These are phyloP conservation scores for Picocystis sp. DNA, from an alignment of 163 green algal species.

Conservation along the genomic window DNA sequence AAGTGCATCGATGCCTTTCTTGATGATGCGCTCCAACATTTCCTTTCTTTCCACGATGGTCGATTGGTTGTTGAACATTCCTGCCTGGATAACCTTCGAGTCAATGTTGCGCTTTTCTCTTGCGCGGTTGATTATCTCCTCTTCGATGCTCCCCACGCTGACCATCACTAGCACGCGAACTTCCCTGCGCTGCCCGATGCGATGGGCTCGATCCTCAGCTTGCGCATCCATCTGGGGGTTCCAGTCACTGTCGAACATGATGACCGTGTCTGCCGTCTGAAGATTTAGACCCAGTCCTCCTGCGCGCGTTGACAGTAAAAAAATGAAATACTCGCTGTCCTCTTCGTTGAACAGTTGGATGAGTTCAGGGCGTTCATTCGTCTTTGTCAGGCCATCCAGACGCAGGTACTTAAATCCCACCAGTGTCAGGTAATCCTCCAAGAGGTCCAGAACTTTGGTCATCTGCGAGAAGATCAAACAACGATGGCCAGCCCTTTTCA, in stretches of 20 bases:
- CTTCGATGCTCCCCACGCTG: constrained; percentile 27
- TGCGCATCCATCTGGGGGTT: constrained; percentile 41
- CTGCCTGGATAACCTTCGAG: constrained; percentile 30
- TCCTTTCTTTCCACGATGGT: constrained; percentile 18
- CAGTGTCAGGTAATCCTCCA: constrained; percentile 19
- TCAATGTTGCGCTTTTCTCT: constrained; percentile 25
- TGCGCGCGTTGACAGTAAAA: constrained; percentile 25
- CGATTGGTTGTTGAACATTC: constrained; percentile 19
- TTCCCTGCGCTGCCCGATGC: constrained; percentile 26
- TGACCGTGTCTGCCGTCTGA: constrained; percentile 31
- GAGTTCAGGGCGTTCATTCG: constrained; percentile 19
- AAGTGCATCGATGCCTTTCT: constrained; percentile 11
- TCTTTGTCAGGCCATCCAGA: constrained; percentile 30
- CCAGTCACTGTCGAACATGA: constrained; percentile 47
- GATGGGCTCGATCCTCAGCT: constrained; percentile 21
- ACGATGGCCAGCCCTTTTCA: constrained; percentile 7
- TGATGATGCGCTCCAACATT: constrained; percentile 26
- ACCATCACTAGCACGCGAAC: constrained; percentile 28
- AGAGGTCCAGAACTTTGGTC: constrained; percentile 22
- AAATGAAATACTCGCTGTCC: constrained; percentile 25
- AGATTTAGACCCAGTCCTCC: constrained; percentile 28
- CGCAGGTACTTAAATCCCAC: constrained; percentile 19
- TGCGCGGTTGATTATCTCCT: constrained; percentile 26
- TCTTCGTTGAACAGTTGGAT: constrained; percentile 22
- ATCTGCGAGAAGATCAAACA: constrained; percentile 13